Evolutionary conservation across 257 asterid genomes (phyloP).

Genomic region (Forsythia suspensa): DNA sequence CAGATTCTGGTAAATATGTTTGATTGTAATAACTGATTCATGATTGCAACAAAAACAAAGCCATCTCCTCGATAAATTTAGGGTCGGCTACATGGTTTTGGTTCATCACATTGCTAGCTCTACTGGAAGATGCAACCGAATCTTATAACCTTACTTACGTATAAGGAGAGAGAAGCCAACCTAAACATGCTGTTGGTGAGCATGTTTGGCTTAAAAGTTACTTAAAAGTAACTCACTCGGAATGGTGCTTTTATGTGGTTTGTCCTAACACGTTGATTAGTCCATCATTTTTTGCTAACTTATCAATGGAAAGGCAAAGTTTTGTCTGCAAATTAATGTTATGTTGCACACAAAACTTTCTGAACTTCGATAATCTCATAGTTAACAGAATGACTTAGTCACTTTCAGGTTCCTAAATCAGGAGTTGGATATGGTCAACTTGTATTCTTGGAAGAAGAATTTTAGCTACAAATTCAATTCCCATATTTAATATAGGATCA

Average conservation of each 20-base stretch:
- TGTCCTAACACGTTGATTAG: conserved; percentile 21
- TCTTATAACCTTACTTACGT: no score
- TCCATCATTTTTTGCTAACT: conserved; percentile 11
- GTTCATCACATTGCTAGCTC: not conserved
- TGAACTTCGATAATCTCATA: conserved; percentile 45
- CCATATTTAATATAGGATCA: not conserved
- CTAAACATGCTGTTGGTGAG: not conserved
- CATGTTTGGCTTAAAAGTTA: not conserved
- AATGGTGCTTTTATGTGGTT: not conserved
- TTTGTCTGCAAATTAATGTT: conserved; percentile 45
- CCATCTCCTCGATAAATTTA: not conserved
- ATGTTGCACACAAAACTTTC: conserved; percentile 30
- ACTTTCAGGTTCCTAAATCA: conserved; percentile 9
- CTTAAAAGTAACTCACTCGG: not conserved
- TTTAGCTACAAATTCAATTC: not conserved
- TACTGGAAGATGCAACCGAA: not conserved
- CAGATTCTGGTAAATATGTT: not conserved
- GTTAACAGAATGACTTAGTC: conserved; percentile 34
- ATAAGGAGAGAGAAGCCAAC: no score
- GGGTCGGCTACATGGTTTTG: not conserved
- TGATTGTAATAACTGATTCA: not conserved
- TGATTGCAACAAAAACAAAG: not conserved
- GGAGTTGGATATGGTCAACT: conserved; percentile 17
- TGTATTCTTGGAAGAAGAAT: conserved; percentile 5
- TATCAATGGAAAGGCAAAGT: conserved; percentile 21